These are phyloP conservation scores for Clonostachys byssicola DNA, from an alignment of 2,329 filamentous ascomycete genomes.

Conservation along the genomic window DNA sequence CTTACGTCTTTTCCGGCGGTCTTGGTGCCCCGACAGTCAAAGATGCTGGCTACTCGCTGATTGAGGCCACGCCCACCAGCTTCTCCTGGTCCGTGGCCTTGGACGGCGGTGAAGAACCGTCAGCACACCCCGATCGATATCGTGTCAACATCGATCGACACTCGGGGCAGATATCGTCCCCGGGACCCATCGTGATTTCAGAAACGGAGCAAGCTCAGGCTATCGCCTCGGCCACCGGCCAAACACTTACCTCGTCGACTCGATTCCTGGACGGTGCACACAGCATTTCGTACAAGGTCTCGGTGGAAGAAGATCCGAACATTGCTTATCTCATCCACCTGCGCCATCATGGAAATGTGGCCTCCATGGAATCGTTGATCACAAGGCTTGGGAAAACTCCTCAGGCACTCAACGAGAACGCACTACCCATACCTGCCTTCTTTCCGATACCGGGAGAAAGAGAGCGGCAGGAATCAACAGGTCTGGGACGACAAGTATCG, in stretches of 20 bases:
- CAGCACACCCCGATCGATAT: neutral
- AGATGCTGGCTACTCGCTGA: too few species aligned
- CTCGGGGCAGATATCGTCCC: neutral
- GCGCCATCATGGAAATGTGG: conserved; percentile 8
- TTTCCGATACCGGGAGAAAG: neutral
- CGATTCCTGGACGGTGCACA: neutral
- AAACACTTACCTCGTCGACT: neutral
- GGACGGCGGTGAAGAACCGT: neutral
- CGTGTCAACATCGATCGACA: neutral
- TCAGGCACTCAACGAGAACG: neutral
- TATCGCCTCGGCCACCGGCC: neutral
- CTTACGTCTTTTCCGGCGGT: too few species aligned
- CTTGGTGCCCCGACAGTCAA: too few species aligned
- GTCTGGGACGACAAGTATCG: neutral
- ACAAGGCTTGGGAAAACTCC: too few species aligned
- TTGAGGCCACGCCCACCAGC: too few species aligned
- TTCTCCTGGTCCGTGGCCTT: too few species aligned
- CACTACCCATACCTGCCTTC: neutral
- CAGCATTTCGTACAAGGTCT: neutral
- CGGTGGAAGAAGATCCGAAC: neutral
- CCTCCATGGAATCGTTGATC: conserved; percentile 10
- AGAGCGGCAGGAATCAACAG: neutral
- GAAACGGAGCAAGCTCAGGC: neutral
- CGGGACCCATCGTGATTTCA: neutral
- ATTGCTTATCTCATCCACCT: conserved; percentile 8